Conservation (phyloP, 2,329 filamentous ascomycete species). For the Hirsutella thompsonii region DNA sequence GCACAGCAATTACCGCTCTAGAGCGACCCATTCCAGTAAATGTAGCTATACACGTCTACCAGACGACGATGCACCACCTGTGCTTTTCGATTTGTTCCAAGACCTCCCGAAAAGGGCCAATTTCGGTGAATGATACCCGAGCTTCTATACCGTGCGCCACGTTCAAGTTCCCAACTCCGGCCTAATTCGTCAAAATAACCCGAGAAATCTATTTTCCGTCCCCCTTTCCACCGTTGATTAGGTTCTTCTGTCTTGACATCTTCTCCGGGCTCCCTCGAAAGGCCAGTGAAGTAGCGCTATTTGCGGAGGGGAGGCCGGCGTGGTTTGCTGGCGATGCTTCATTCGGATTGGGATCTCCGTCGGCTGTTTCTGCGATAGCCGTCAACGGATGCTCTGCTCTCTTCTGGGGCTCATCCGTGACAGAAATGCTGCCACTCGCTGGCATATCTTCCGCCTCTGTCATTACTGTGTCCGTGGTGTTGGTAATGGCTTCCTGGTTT, state of each 20-base stretch:
- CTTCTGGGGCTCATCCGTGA: no score
- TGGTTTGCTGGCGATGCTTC: conserved; percentile 6
- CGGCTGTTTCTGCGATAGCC: neutral
- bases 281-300: conserved; percentile 34
- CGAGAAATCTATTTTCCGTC: neutral
- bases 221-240: conserved; percentile 4
- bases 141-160: conserved; percentile 2
- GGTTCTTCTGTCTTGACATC: conserved; percentile 19
- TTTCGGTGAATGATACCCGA: neutral
- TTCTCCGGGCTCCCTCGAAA: conserved; percentile 52
- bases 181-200: neutral
- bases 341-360: conserved; percentile 2
- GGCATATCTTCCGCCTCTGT: conserved; percentile 14
- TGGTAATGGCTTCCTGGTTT: conserved; percentile 6
- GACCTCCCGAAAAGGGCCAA: neutral
- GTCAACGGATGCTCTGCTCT: no score
- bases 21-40: no score
- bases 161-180: conserved; percentile 3
- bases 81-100: neutral
- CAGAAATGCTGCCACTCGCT: neutral
- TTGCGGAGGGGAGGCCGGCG: conserved; percentile 14
- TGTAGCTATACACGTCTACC: no score
- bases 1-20: no score
- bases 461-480: conserved; percentile 5
- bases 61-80: neutral